Base-by-base conservation (phyloP, 1,284 basidiomycete species). In the Ustilago vetiveriae region DNA sequence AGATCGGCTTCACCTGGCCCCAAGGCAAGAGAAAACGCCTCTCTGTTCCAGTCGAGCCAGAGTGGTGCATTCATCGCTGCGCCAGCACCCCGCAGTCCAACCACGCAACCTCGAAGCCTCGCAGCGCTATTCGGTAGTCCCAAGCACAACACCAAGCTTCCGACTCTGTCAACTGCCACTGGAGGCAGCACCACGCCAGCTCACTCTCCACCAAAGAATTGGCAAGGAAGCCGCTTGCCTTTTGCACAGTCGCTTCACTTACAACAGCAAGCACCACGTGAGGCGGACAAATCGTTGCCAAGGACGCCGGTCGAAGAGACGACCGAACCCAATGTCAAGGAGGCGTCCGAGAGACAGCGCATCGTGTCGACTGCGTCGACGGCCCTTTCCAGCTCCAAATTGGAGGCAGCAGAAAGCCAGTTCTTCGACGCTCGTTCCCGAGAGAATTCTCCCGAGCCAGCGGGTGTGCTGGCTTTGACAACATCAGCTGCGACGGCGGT, bases 371-470 rank as follows among this genome's bases (percentile, higher is more conserved):
- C 49, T 16, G 40, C 65, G 4, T 62, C 57, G 13, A 62, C 54
- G 11, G 19, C 50, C 16, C 36, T 47, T 2, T 52, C 49, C 22
- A 46, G 52, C 9, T 60, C 53, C 43, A 53, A 50, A 30, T 40
- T 39, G 11, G 66, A 54, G 19, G 39, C 36, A 29, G 46, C 36
- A 3, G 55, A 63, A 10, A 70, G 50, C 30, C 54, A 64, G 19
- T 70, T 70, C 52, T 70, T 70, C 27, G 66, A 70, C 37, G 66
- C 66, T 26, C 56, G 48, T 3, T 69, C 66, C 3, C 32, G 65
- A n/a, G 55, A 49, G 21, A 58, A 58, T 22, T 51, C 55, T 10
- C 59, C 58, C 9, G 63, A 66, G 35, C 56, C 51, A n/a, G 11
- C 35, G 4, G 41, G 42, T 29, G 6, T 30, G 24, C 47, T 46